phyloP scores from a whole-genome alignment of 108 stramenopile species.

The Nitzschia palea region DNA sequence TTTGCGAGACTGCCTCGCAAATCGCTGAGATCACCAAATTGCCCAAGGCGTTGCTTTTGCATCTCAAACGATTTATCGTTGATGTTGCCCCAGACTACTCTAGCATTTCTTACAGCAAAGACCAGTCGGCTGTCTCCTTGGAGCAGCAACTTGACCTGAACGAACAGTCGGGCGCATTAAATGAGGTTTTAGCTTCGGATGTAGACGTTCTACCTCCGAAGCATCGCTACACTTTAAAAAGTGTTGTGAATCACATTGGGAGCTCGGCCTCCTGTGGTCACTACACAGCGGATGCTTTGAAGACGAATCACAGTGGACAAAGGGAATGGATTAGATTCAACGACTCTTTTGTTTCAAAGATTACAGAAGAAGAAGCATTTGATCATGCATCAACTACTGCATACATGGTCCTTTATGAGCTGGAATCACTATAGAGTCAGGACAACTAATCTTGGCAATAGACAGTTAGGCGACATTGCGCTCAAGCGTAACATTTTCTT shows the following conservation, averaged over 20 bases:
- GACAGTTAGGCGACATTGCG: no score
- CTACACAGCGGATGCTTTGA: slow-evolving; percentile 54
- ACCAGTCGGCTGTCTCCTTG: slow-evolving; percentile 46
- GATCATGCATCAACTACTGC: slow-evolving; percentile 41
- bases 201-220: slow-evolving; percentile 1
- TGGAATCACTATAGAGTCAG: no score
- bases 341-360: slow-evolving; percentile 41
- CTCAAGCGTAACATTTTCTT: no score
- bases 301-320: background rate
- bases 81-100: slow-evolving; percentile 53
- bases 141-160: slow-evolving; percentile 27
- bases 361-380: slow-evolving; percentile 27
- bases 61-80: slow-evolving; percentile 67
- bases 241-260: slow-evolving; percentile 64
- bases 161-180: slow-evolving; percentile 19
- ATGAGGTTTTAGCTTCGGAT: slow-evolving; percentile 35
- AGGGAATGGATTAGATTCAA: slow-evolving; percentile 57
- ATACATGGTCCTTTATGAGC: slow-evolving; percentile 59
- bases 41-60: slow-evolving; percentile 50
- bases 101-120: slow-evolving; percentile 47
- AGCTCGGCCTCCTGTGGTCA: slow-evolving; percentile 50
- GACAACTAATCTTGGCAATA: no score
- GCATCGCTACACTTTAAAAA: slow-evolving; percentile 33
- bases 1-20: slow-evolving; percentile 50
- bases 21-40: slow-evolving; percentile 41